Conservation (phyloP, 768 basidiomycete genomes). For the Leccinum longicurvipes region DNA sequence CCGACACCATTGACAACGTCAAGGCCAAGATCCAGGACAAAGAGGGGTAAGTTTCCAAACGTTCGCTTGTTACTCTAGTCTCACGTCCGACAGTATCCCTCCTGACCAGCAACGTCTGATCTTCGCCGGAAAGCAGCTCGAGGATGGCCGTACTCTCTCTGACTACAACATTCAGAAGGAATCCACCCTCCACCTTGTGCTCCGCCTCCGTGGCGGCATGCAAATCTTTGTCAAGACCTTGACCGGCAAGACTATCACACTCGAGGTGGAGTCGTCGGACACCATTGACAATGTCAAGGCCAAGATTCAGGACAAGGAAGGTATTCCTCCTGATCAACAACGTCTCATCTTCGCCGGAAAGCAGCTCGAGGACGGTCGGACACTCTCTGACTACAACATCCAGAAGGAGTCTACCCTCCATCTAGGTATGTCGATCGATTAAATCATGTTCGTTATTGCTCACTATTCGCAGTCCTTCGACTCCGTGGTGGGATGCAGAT, state of each 20-base stretch:
- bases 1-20: constrained; percentile 27
- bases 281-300: constrained; percentile 87
- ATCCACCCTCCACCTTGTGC: constrained; percentile 82
- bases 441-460: accelerated
- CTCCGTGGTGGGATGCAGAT: constrained; percentile 92
- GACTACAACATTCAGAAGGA: constrained; percentile 97
- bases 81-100: constrained; percentile 47
- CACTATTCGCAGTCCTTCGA: constrained; percentile 54
- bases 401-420: constrained; percentile 84
- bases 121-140: constrained; percentile 94
- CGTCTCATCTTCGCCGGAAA: constrained; percentile 92
- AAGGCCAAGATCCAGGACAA: constrained; percentile 65
- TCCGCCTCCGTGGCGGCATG: constrained; percentile 91
- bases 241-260: constrained; percentile 90
- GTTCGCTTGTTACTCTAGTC: background rate
- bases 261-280: constrained; percentile 84
- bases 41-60: constrained; percentile 39
- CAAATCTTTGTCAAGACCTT: constrained; percentile 81
- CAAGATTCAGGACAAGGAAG: constrained; percentile 95
- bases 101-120: constrained; percentile 95
- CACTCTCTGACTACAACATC: constrained; percentile 87
- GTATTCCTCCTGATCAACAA: constrained; percentile 84
- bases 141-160: constrained; percentile 87
- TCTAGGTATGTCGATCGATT: constrained; percentile 18
- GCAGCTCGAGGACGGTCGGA: constrained; percentile 89